Evolutionary conservation across 2,329 filamentous ascomycete genomes (phyloP).

Genomic region (Onygenales sp.): DNA sequence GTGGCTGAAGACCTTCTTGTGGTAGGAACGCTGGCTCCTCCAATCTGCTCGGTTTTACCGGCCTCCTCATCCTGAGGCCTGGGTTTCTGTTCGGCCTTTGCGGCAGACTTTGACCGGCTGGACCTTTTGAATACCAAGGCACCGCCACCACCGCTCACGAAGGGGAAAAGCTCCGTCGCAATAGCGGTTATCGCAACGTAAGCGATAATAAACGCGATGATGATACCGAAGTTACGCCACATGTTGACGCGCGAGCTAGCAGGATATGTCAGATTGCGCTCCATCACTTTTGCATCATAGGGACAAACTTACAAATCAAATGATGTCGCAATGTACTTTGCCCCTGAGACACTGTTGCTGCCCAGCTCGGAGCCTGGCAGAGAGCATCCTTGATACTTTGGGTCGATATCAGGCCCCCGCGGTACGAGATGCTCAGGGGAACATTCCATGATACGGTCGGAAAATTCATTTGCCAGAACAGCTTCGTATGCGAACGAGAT

Average conservation of each 20-base stretch:
- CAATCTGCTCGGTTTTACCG: slow-evolving; percentile 9
- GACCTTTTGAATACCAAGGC: slow-evolving; percentile 55
- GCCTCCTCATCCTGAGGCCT: slow-evolving; percentile 23
- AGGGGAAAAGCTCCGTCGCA: slow-evolving; percentile 59
- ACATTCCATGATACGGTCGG: slow-evolving; percentile 49
- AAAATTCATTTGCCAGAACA: slow-evolving; percentile 58
- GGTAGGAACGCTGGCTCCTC: background rate
- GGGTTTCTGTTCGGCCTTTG: slow-evolving; percentile 42
- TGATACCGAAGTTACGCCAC: slow-evolving; percentile 67
- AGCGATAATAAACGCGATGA: slow-evolving; percentile 65
- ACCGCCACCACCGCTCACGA: slow-evolving; percentile 42
- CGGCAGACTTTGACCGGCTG: slow-evolving; percentile 43
- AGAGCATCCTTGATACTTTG: slow-evolving; percentile 53
- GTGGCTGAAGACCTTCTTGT: background rate
- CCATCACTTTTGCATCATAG: background rate
- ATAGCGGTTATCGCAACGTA: slow-evolving; percentile 65
- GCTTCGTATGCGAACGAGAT: slow-evolving; percentile 56
- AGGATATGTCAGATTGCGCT: background rate
- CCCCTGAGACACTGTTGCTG: slow-evolving; percentile 42
- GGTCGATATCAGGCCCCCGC: slow-evolving; percentile 44
- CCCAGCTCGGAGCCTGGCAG: slow-evolving; percentile 49
- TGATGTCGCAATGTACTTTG: slow-evolving; percentile 44
- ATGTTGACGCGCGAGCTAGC: slow-evolving; percentile 42
- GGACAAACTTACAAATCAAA: slow-evolving; percentile 40
- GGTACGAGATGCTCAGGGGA: slow-evolving; percentile 51